A percentile compares a stretch with the other conserved stretches of the same genome.
phyloP scores from a whole-genome alignment of 2,329 filamentous ascomycete genomes.

The Claviceps paspali region DNA sequence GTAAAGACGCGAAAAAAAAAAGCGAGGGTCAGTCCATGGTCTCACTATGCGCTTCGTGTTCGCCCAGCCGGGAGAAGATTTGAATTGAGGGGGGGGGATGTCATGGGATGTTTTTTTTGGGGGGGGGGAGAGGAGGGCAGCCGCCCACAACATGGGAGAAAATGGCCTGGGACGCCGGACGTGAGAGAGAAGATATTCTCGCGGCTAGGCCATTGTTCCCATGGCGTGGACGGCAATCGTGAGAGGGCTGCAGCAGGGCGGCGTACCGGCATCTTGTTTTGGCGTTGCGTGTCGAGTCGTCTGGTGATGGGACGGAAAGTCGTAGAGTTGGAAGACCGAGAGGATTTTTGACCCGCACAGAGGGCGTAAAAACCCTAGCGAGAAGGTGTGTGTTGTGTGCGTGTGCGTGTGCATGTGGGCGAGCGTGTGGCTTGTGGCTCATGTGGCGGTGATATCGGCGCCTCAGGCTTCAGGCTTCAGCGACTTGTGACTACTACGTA shows the following conservation, averaged over 20 bases:
- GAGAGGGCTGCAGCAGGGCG: conserved; percentile 6
- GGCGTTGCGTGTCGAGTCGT: conserved; percentile 23
- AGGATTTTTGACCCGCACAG: conserved; percentile 19
- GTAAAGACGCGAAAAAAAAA: conserved; percentile 1
- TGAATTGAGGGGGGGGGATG: too few relatives aligned
- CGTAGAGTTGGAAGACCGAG: conserved; percentile 15
- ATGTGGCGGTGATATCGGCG: neutral
- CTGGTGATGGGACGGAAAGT: conserved; percentile 18
- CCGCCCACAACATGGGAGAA: neutral
- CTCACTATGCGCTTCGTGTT: neutral
- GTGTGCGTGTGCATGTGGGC: neutral
- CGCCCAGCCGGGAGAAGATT: neutral
- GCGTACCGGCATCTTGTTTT: conserved; percentile 28
- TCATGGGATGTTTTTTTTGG: too few relatives aligned
- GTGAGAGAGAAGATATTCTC: neutral
- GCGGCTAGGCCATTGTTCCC: neutral
- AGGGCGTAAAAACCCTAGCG: conserved; percentile 26
- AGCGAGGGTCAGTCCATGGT: conserved; percentile 2
- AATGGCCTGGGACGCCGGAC: neutral
- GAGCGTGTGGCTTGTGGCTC: neutral
- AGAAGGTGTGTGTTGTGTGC: neutral
- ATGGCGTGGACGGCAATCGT: conserved; percentile 1
- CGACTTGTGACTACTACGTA: neutral
- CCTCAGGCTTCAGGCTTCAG: neutral
- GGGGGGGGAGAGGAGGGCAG: neutral